Evolutionary conservation across 2,329 filamentous ascomycete genomes (phyloP).

Genomic region (Chaetomium sp.): DNA sequence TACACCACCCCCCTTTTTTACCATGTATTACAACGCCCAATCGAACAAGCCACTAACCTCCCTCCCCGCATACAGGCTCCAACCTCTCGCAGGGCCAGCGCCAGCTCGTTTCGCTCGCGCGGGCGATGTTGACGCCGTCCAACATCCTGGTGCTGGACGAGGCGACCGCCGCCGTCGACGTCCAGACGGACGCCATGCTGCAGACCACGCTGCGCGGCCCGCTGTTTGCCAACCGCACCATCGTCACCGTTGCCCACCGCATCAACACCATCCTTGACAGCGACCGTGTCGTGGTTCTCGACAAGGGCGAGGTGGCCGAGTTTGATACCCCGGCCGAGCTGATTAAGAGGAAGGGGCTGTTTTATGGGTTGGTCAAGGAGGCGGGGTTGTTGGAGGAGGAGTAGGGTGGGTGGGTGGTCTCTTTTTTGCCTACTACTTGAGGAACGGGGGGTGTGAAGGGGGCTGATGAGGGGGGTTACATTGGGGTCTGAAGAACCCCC

Average conservation of each 20-base stretch:
- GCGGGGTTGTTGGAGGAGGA: conserved; percentile 64
- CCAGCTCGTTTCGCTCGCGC: conserved; percentile 89
- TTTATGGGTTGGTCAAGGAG: conserved; percentile 90
- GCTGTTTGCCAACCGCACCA: conserved; percentile 85
- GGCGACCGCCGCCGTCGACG: conserved; percentile 78
- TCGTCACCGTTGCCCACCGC: conserved; percentile 96
- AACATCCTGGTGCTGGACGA: conserved; percentile 98
- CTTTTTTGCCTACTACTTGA: too few relatives aligned
- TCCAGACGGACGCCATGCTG: conserved; percentile 68
- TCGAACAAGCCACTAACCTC: conserved; percentile 32
- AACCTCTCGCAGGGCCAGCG: conserved; percentile 95
- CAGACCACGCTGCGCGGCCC: conserved; percentile 65
- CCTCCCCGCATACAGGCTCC: conserved; percentile 61
- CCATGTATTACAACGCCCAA: background rate
- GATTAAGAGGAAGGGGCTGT: conserved; percentile 73
- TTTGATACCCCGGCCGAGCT: conserved; percentile 85
- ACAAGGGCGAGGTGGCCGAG: conserved; percentile 86
- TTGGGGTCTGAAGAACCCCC: background rate
- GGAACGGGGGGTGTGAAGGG: background rate
- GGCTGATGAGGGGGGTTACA: background rate
- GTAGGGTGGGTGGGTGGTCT: too few relatives aligned
- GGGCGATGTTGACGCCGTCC: conserved; percentile 89
- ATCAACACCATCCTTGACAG: conserved; percentile 94
- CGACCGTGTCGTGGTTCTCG: conserved; percentile 90
- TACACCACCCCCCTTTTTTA: background rate